Evolutionary conservation across 768 basidiomycete species (phyloP).

Genomic region (Gloeopeniophorella convolvens): DNA sequence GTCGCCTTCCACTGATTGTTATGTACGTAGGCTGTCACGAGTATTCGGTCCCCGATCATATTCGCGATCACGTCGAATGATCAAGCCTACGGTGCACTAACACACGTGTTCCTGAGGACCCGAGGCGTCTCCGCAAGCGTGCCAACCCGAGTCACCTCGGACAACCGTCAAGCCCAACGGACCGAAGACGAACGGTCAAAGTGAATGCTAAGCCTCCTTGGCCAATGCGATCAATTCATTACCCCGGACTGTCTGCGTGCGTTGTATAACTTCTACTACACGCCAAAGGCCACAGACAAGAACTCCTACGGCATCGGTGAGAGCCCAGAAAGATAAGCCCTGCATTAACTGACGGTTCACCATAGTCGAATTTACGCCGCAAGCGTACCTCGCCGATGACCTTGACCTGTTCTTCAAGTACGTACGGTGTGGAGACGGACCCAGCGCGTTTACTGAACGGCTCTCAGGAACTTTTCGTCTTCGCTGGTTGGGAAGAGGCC

Average conservation of each 20-base stretch:
- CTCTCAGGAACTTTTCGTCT: conserved; percentile 33
- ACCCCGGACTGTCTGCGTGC: conserved; percentile 54
- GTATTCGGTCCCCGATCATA: conserved; percentile 35
- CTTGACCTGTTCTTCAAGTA: conserved; percentile 35
- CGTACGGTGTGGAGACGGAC: background rate
- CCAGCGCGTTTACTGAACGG: background rate
- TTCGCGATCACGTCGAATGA: conserved; percentile 36
- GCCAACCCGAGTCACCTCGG: conserved; percentile 20
- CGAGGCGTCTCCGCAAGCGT: conserved; percentile 5
- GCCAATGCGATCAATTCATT: conserved; percentile 34
- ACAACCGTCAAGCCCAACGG: conserved; percentile 19
- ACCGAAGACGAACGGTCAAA: conserved; percentile 23
- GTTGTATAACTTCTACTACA: conserved; percentile 47
- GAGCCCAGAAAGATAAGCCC: background rate
- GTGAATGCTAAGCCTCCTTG: conserved; percentile 16
- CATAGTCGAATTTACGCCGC: conserved; percentile 38
- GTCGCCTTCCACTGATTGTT: background rate
- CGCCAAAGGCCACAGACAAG: conserved; percentile 33
- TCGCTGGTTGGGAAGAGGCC: conserved; percentile 36
- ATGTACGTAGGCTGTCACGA: conserved; percentile 29
- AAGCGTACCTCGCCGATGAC: conserved; percentile 37
- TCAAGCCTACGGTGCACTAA: conserved; percentile 38
- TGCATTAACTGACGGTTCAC: background rate
- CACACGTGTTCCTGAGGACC: conserved; percentile 7
- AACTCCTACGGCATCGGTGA: conserved; percentile 50